phyloP scores from a whole-genome alignment of 257 asterid genomes.

The Solanum appendiculatum region DNA sequence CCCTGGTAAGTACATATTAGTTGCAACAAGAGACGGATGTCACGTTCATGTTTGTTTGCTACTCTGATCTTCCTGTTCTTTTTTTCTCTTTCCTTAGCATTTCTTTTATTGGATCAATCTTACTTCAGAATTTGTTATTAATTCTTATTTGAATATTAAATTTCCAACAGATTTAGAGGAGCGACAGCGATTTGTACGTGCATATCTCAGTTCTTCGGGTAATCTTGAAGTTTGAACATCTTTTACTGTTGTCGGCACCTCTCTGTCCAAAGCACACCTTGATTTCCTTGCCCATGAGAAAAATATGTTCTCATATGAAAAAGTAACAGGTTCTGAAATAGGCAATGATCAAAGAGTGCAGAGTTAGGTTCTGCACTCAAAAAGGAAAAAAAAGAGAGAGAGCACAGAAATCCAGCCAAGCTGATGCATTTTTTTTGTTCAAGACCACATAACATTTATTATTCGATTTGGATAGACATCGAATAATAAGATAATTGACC shows the following conservation, averaged over 20 bases:
- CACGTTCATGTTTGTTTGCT: neutral
- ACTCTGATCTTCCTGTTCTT: neutral
- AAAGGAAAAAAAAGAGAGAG: too few species aligned
- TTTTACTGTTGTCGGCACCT: conserved; percentile 1
- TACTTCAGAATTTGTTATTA: neutral
- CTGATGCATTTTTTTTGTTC: neutral
- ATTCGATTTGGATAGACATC: neutral
- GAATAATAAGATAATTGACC: neutral
- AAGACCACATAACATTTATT: neutral
- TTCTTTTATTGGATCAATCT: neutral
- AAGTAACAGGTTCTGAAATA: neutral
- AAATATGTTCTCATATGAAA: neutral
- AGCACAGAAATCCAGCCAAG: neutral
- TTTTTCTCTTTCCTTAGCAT: neutral
- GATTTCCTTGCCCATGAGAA: neutral
- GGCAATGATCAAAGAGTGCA: neutral
- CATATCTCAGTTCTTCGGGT: conserved; percentile 72
- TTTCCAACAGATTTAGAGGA: conserved; percentile 51
- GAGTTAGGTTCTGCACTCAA: neutral
- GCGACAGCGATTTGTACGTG: conserved; percentile 51
- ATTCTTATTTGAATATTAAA: neutral
- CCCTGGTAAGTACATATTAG: conserved; percentile 46
- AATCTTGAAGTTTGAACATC: neutral
- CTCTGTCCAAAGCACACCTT: neutral
- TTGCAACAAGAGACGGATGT: neutral